Evolutionary conservation across 352 stramenopile genomes (phyloP), one percentile per base, ranked within the genome.

Genomic region (Phytophthora tentaculata): DNA sequence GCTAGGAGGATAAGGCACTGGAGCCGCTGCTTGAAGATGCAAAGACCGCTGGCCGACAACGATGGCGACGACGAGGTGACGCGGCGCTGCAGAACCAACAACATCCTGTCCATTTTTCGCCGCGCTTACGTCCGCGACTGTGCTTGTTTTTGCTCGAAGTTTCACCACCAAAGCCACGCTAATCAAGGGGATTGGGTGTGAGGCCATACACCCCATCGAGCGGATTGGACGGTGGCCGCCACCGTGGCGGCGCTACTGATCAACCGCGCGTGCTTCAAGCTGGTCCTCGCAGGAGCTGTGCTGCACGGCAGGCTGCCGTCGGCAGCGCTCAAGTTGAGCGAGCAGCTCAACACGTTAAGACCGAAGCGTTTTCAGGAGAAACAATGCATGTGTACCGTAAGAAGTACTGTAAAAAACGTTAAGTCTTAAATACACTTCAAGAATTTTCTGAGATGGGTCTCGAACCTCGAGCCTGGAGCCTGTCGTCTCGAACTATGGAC

Each of bases 81-180:
- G 28, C 28, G 28, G 28, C 28, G 35, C 32, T 23, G 32, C n/a
- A 49, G 7, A 37, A n/a, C n/a, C n/a, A 52, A 3, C 23, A 29
- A 37, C 50, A 61, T 67, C 26, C 39, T 58, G 24, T 50, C 45
- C 32, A 51, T 37, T 58, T 44, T 41, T 51, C 45, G 20, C 41
- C 43, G 17, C 17, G 53, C 60, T 54, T 53, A 47, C 57, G 45
- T 17, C 32, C 32, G 4, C 3, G 24, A 1, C 16, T 17, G 37
- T 56, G 61, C 52, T 56, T 41, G 53, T 64, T 57, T 69, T 52
- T 69, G 53, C 61, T 64, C 35, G 29, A 23, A 13, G 44, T 19
- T 50, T n/a, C n/a, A n/a, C n/a, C 12, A 23, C 16, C 28, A 32
- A n/a, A n/a, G n/a, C n/a, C n/a, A n/a, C n/a, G n/a, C n/a, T n/a